Evolutionary conservation across 805 yeast species (phyloP), one percentile per base, ranked within the genome.

Genomic region (Kuraishia molischiana): DNA sequence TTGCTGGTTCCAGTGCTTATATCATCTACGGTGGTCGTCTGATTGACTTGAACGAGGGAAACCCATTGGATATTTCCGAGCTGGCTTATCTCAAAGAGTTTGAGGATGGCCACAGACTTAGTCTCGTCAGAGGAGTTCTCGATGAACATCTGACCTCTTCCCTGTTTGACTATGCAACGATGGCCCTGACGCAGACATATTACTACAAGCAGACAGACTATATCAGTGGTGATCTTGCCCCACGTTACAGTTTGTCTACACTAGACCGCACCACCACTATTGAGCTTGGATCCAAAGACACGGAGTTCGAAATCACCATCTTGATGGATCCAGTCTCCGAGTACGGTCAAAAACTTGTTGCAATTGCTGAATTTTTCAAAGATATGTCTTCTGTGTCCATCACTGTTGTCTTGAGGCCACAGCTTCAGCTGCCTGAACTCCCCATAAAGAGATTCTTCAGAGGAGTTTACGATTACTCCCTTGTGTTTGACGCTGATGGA

Each of bases 21-120:
- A 60, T 85, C 3, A 67, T 86, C 35, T 73, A 75, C 21, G 83
- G 89, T 54, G 97, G 97, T 33, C 77, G 78, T 5, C 67, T 83
- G n/a, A 58, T 65, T 41, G 69, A 67, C 3, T 64, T 79, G 45
- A 14, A n/a, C n/a, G n/a, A 22, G 26, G 11, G 26, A 8, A 22
- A 22, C 8, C 26, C 11, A 11, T 11, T 22, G 8, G 26, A 22
- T 11, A 11, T 22, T 8, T 8, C 8, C 11, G 26, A 22, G 6
- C 31, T 28, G 6, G 5, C 8, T 11, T 14, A 11, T 5, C 31
- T 28, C 13, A 9, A 28, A 28, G 31, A 28, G 17, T 28, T 11
- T 28, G 31, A 28, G 31, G 31, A 28, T 8, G 31, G 13, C 6
- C 13, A 9, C 17, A 9, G 31, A 28, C 13, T 28, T 8, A 14